Evolutionary conservation across 495 filamentous ascomycete genomes (phyloP).

Genomic region (Tuber magnatum): DNA sequence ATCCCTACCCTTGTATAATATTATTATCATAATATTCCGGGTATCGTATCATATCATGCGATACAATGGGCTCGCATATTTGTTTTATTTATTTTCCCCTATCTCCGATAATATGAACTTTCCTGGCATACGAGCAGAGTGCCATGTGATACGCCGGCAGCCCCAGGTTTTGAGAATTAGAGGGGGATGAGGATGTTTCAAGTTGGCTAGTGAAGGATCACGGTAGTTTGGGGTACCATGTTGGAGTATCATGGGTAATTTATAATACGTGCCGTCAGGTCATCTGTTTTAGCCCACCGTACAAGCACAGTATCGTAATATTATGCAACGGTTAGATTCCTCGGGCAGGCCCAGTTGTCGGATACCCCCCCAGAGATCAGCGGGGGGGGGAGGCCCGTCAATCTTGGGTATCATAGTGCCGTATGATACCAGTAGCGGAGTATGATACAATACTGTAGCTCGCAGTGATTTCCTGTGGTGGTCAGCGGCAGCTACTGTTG

Average conservation of each 20-base stretch:
- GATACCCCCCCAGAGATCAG: not conserved
- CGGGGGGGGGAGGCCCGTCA: too few species aligned
- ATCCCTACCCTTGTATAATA: too few species aligned
- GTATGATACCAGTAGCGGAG: too few species aligned
- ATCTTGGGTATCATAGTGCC: too few species aligned
- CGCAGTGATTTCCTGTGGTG: too few species aligned
- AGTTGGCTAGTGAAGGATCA: not conserved
- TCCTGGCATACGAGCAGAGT: not conserved
- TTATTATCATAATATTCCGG: too few species aligned
- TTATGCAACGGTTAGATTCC: not conserved
- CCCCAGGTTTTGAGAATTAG: not conserved
- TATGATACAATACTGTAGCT: too few species aligned
- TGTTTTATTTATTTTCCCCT: not conserved
- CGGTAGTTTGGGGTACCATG: not conserved
- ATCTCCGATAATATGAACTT: not conserved
- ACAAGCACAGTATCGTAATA: not conserved
- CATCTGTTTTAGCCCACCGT: not conserved
- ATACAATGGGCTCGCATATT: not conserved
- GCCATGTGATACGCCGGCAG: not conserved
- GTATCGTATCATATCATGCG: too few species aligned
- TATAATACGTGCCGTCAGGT: not conserved
- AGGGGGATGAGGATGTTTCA: not conserved
- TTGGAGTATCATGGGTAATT: not conserved
- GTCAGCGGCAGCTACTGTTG: too few species aligned
- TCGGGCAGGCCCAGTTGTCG: not conserved